Conservation (phyloP, 305 asterid genomes). For the Solanum hybrid region DNA sequence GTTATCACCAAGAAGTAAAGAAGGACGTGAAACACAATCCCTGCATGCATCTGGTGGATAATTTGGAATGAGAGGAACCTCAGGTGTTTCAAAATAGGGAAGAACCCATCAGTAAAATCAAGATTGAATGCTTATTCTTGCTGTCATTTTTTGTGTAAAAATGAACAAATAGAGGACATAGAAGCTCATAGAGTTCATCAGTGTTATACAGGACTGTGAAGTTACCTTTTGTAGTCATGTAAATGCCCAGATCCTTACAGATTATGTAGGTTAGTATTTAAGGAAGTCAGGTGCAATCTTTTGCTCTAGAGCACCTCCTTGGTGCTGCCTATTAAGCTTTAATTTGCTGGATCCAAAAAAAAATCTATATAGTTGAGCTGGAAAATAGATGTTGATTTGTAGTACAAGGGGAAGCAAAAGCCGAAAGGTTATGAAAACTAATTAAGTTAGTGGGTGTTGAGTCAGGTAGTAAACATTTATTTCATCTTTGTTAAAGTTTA, state of each 20-base stretch:
- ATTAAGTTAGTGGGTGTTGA: neutral
- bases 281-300: neutral
- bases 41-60: neutral
- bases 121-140: neutral
- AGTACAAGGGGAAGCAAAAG: neutral
- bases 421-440: neutral
- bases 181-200: neutral
- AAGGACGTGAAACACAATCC: neutral
- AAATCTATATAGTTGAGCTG: neutral
- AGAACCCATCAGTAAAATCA: neutral
- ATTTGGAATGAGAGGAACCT: conserved; percentile 1
- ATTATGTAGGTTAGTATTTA: neutral
- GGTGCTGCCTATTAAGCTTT: neutral
- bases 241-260: neutral
- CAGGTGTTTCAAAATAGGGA: neutral
- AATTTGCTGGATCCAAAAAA: neutral
- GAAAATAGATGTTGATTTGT: neutral
- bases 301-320: neutral
- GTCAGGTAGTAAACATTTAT: neutral
- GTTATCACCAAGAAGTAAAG: neutral
- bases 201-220: neutral
- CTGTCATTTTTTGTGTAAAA: neutral
- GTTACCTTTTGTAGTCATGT: neutral
- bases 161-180: neutral
- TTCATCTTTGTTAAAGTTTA: neutral